phyloP scores from a whole-genome alignment of 345 rosid species.

The Laguncularia racemosa region DNA sequence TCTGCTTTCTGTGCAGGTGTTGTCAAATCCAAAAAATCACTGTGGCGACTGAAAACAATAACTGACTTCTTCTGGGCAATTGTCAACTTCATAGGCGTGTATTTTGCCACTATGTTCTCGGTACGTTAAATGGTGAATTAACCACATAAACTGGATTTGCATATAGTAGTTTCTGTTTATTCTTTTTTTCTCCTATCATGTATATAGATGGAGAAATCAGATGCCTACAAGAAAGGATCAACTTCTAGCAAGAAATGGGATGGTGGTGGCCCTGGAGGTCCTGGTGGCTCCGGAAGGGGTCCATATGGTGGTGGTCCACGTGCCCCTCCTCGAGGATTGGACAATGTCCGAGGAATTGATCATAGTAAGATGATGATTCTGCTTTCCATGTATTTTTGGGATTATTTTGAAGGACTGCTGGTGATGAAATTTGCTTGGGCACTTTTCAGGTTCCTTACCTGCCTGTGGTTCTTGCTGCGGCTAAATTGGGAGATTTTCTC shows the following conservation, averaged over 20 bases:
- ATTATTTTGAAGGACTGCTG: neutral
- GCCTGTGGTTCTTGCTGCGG: slow-evolving; percentile 86
- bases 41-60: slow-evolving; percentile 63
- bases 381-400: neutral
- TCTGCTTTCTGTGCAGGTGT: slow-evolving; percentile 8
- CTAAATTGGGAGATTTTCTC: neutral
- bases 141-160: neutral
- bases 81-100: slow-evolving; percentile 46
- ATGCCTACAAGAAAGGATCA: slow-evolving; percentile 55
- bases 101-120: slow-evolving; percentile 68
- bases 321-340: slow-evolving; percentile 71
- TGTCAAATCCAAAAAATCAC: slow-evolving; percentile 36
- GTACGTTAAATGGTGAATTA: slow-evolving; percentile 20
- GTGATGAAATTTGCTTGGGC: neutral
- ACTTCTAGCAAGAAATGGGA: slow-evolving; percentile 82
- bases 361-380: slow-evolving; percentile 37
- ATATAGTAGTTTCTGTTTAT: too few relatives aligned
- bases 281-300: slow-evolving; percentile 79
- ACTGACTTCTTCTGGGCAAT: slow-evolving; percentile 70
- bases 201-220: slow-evolving; percentile 78
- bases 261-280: slow-evolving; percentile 36
- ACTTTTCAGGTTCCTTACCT: slow-evolving; percentile 48
- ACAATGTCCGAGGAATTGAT: slow-evolving; percentile 68
- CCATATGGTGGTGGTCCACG: slow-evolving; percentile 57
- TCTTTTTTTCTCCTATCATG: slow-evolving; percentile 1